Evolutionary conservation across 306 rosid genomes (phyloP), one percentile per base, ranked within the genome.

Genomic region (Comarum palustre): DNA sequence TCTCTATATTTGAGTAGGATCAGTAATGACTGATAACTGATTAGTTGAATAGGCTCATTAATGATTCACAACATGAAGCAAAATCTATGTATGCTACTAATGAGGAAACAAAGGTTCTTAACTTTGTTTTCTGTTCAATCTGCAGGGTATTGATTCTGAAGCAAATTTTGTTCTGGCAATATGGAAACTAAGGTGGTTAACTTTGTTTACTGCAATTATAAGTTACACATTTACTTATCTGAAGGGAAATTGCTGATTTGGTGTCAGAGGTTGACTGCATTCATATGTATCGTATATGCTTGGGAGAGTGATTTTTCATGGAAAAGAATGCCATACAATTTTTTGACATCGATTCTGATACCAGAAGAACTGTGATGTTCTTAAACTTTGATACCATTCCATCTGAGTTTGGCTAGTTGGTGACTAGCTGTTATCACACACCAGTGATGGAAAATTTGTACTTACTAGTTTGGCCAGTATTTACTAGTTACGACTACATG

Each of bases 171-270:
- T 90, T 72, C 69, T 63, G 17, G 98, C 97, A 71, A 87, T 87
- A 57, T 93, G 97, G 98, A 86, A 86, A 73, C 84, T 93, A 60
- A 89, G 98, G 98, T 93, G 58, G 87, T 78, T 80, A 68, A 51
- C 73, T 50, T 59, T 32, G 52, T 58, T 66, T 34, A 12, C 39
- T 66, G 17, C 61, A n/a, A 25, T 48, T 60, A 17, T 15, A 31
- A 68, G 12, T 47, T 5, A 47, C 4, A 24, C 5, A 45, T 15
- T 29, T 45, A 46, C 71, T 66, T 14, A 22, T 42, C 25, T 46
- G 64, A 13, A 66, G 2, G 38, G 36, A 66, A 15, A 16, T 24
- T 36, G 10, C 25, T 8, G 20, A 46, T 68, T 42, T 15, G 42
- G 34, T 68, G 67, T 2, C 10, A 39, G 34, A 54, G 19, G 75